Evolutionary conservation across 805 yeast genomes (phyloP), one percentile per base, ranked within the genome.

Genomic region (Wickerhamiella bombiphila): DNA sequence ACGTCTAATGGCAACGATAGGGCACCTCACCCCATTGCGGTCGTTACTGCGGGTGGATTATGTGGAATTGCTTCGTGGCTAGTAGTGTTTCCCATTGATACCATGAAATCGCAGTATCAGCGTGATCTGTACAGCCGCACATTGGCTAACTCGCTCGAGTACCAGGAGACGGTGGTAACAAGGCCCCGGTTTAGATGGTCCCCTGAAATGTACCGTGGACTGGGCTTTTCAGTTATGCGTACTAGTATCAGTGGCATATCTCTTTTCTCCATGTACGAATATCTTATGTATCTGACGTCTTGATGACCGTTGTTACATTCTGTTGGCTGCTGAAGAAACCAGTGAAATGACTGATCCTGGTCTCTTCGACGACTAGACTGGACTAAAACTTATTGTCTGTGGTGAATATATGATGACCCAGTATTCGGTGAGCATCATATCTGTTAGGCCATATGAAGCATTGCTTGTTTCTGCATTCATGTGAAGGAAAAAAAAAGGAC

Each of bases 31-130:
- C 61, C 75, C 1, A 22, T 66, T 4, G 60, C 73, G 6, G 64
- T 76, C 17, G 74, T 77, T 3, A 25, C 75, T 2, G 79, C 88
- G 0, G 94, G 93, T n/a, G 93, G 83, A 0, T 44, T 74, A 18
- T 72, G 91, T 3, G 94, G 94, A 2, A 68, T 76, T 14, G 57
- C 77, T 14, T 68, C 83, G 36, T 81, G 93, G 93, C 57, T 73
- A 2, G 55, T 73, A 1, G 75, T 81, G 3, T 83, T 78, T 58
- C 93, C 94, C 3, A 53, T 82, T 8, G 94, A 82, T 55, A 82
- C 94, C 0, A 64, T 78, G 41, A 82, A 83, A 53, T 72, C 86
- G 1, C 65, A 76, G 40, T 67, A 72, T 32, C 94, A 82, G 51
- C 70, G 78, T 41, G 88, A 81, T 48, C 64, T 78, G 3, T 78